A percentile compares a stretch with the other conserved stretches of the same genome.
Conservation (phyloP, 176 grass and related monocot species). For the Poa pratensis region DNA sequence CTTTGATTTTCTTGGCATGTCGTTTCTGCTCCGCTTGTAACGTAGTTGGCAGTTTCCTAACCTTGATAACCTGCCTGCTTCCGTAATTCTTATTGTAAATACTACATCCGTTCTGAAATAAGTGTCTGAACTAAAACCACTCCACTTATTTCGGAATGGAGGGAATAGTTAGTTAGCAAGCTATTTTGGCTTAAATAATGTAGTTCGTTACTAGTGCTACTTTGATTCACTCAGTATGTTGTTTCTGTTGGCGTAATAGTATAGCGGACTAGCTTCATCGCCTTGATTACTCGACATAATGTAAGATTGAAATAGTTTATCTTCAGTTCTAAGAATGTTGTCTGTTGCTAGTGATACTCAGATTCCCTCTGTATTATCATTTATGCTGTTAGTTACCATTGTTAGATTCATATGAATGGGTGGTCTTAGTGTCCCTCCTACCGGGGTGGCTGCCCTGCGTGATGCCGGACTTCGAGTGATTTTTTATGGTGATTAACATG, state of each 20-base stretch:
- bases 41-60: neutral
- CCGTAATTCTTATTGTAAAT: neutral
- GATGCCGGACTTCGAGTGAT: neutral
- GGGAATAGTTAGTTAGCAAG: neutral
- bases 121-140: too few species aligned
- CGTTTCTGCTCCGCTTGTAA: neutral
- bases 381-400: constrained; percentile 4
- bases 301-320: constrained; percentile 12
- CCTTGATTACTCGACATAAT: neutral
- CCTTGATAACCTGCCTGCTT: constrained; percentile 1
- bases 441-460: neutral
- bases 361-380: neutral
- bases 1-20: neutral
- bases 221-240: neutral
- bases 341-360: neutral
- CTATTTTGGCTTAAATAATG: neutral
- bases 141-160: too few species aligned
- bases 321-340: constrained; percentile 12
- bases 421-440: neutral
- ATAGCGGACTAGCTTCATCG: neutral
- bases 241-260: neutral
- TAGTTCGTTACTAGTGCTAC: neutral
- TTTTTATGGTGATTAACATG: neutral
- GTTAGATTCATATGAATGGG: neutral
- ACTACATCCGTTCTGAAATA: too few species aligned